phyloP scores from a whole-genome alignment of 108 stramenopile species.

The Cyclostephanos tholiformis region DNA sequence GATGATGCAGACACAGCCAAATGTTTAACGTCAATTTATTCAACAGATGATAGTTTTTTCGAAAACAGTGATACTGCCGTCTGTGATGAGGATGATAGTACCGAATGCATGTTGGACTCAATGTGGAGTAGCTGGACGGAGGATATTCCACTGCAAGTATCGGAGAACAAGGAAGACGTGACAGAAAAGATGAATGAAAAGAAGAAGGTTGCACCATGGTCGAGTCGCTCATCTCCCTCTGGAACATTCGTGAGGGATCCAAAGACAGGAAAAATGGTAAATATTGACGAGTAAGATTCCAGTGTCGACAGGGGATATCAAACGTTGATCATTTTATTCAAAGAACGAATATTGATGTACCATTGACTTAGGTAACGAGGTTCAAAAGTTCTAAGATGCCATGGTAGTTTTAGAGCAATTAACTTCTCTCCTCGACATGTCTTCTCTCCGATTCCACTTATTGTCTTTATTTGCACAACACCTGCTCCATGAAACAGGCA shows the following conservation, averaged over 20 bases:
- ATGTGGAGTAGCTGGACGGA: constrained; percentile 67
- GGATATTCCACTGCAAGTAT: constrained; percentile 35
- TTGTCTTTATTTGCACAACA: not conserved
- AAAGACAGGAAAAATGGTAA: constrained; percentile 72
- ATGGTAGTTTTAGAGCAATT: not conserved
- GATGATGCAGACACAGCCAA: constrained; percentile 32
- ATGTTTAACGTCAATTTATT: constrained; percentile 39
- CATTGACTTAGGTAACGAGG: not conserved
- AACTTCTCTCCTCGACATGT: not conserved
- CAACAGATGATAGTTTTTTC: constrained; percentile 22
- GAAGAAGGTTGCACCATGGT: constrained; percentile 71
- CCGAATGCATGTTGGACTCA: constrained; percentile 58
- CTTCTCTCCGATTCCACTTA: not conserved
- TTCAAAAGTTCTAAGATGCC: too few relatives aligned
- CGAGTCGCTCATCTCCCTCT: constrained; percentile 69
- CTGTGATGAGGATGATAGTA: constrained; percentile 47
- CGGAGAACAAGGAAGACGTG: constrained; percentile 16
- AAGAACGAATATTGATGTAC: not conserved
- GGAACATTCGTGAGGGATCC: constrained; percentile 85
- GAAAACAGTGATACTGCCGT: constrained; percentile 34
- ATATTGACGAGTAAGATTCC: constrained; percentile 69
- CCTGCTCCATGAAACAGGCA: constrained; percentile 46
- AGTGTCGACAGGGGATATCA: not conserved
- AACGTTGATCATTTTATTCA: not conserved
- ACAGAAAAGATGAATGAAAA: constrained; percentile 34